A percentile compares a stretch with the other conserved stretches of the same genome.
Conservation (phyloP, 1,284 basidiomycete genomes). For the Porodaedalea pini region DNA sequence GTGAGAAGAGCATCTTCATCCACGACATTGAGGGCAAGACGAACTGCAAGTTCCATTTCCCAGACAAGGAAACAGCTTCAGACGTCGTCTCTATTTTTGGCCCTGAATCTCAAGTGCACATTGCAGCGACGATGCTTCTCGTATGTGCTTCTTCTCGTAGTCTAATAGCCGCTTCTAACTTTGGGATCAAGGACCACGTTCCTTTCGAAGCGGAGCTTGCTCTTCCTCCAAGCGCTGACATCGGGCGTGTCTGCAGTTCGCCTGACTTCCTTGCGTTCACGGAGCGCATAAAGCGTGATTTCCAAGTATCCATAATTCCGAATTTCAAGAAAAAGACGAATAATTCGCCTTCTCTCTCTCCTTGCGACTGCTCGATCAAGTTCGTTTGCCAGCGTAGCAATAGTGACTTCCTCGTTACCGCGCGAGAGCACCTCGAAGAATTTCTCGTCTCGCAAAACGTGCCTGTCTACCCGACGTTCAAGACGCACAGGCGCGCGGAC, state of each 20-base stretch:
- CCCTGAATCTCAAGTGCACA: slow-evolving; percentile 94
- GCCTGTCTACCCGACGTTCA: slow-evolving; percentile 68
- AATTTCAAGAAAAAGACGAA: slow-evolving; percentile 55
- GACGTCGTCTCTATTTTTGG: slow-evolving; percentile 93
- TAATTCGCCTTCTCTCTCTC: slow-evolving; percentile 32
- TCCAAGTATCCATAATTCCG: slow-evolving; percentile 85
- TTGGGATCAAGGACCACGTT: slow-evolving; percentile 76
- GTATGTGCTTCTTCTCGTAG: slow-evolving; percentile 40
- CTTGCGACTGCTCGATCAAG: slow-evolving; percentile 87
- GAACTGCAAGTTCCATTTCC: slow-evolving; percentile 91
- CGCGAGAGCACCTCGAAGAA: slow-evolving; percentile 90
- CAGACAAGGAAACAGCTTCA: slow-evolving; percentile 91
- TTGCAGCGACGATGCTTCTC: slow-evolving; percentile 93
- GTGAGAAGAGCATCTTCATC: slow-evolving; percentile 96
- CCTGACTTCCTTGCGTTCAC: slow-evolving; percentile 80
- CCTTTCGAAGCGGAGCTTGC: slow-evolving; percentile 97
- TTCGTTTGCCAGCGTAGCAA: slow-evolving; percentile 94
- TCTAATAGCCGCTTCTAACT: slow-evolving; percentile 22
- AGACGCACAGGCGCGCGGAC: slow-evolving; percentile 79
- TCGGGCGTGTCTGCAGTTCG: slow-evolving; percentile 70
- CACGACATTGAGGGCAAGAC: slow-evolving; percentile 97
- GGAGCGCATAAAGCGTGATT: slow-evolving; percentile 89
- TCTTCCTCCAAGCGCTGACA: slow-evolving; percentile 79
- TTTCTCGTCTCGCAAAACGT: slow-evolving; percentile 84
- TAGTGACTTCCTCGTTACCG: slow-evolving; percentile 86